Percentiles rank a stretch among this genome's conserved stretches.
Conservation (phyloP, 345 rosid species). For the Angophora floribunda region DNA sequence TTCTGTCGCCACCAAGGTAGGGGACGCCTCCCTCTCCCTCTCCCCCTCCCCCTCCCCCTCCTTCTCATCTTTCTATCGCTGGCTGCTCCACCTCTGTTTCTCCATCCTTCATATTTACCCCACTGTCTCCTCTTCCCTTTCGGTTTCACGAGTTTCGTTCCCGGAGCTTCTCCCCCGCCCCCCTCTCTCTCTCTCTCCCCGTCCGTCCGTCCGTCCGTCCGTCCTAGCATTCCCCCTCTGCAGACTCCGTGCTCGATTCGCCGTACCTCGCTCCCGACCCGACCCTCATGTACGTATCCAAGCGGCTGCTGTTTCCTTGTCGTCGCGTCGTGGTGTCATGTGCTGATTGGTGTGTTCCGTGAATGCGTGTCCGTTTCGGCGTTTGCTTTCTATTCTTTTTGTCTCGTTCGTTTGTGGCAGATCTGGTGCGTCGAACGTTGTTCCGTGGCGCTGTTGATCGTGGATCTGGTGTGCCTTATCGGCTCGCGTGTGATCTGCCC, state of each 20-base stretch:
- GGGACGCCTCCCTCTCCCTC: not conserved
- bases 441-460: not conserved
- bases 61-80: not conserved
- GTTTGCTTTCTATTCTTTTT: not conserved
- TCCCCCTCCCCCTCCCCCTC: too few relatives aligned
- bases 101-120: not conserved
- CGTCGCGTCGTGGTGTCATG: not conserved
- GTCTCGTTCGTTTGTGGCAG: not conserved
- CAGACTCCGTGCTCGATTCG: not conserved
- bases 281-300: not conserved
- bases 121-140: not conserved
- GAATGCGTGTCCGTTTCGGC: not conserved
- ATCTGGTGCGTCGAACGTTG: not conserved
- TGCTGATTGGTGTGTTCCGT: not conserved
- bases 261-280: not conserved
- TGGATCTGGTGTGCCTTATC: not conserved
- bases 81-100: not conserved
- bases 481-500: not conserved
- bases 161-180: not conserved
- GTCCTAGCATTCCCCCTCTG: not conserved
- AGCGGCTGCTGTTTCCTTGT: not conserved
- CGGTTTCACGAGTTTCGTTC: not conserved
- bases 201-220: not conserved
- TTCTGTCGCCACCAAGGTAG: not conserved
- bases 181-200: too few relatives aligned